Evolutionary conservation across 345 rosid species (phyloP), one percentile per base, ranked within the genome.

Genomic region (Cardamine chenopodiifolia): DNA sequence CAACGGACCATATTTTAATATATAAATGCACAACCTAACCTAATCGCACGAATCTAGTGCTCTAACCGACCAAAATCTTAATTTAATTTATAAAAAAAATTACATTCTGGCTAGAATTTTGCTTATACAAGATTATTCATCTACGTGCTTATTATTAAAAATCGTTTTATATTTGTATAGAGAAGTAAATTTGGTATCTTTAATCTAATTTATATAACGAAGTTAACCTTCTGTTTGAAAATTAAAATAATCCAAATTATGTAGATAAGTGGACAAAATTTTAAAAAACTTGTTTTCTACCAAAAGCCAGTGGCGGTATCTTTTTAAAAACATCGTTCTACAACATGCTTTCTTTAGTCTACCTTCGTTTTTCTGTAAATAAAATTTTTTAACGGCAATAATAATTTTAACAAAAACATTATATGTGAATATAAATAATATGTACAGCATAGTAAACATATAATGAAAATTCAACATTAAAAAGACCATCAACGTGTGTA

Each of bases 11-110:
- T 74, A 56, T 45, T 17, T 23, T 34, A 57, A 14, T 35, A 25
- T 47, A 8, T 19, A 12, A 25, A 26, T 14, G n/a, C 11, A 22
- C 23, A 23, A 47, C 50, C 52, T 28, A 54, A 73, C 64, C 47
- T 45, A 74, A 50, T 19, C 26, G 60, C 72, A 59, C 54, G 28
- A 42, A 39, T 35, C 44, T 75, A 75, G 54, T 75, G 79, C 79
- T 59, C 62, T 49, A 75, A 75, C 78, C 73, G 59, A 75, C 73
- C 78, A 10, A 59, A 45, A 42, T 7, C 4, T 42, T 32, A 47
- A 17, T 66, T 34, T 47, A 34, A 47, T 35, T 23, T 1, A 23
- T 1, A 23, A 23, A 23, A 23, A 23, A 23, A 31, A n/a, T 67
- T 53, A 53, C 25, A 6, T n/a, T 50, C 7, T 19, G 11, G 34